phyloP scores from a whole-genome alignment of 2,329 filamentous ascomycete genomes.

The Eurotiales sp. region DNA sequence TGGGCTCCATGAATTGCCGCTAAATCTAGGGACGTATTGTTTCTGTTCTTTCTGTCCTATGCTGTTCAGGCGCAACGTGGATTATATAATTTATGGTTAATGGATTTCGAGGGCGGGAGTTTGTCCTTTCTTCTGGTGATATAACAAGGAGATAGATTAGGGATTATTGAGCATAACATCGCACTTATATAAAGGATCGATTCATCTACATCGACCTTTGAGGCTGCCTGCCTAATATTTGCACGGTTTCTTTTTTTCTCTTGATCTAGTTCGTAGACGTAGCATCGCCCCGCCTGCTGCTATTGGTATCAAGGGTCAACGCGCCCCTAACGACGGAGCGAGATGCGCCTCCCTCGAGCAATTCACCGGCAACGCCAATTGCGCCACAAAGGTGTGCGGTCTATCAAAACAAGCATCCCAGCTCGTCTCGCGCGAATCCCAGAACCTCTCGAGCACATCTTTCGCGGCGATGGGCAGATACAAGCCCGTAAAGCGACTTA shows the following conservation, averaged over 20 bases:
- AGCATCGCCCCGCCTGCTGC: no score
- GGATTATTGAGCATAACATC: neutral
- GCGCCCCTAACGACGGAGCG: no score
- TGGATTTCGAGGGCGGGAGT: neutral
- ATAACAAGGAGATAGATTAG: neutral
- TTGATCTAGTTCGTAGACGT: no score
- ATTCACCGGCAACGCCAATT: no score
- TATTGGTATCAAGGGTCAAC: no score
- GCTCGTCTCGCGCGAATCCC: slow-evolving; percentile 26
- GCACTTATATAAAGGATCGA: neutral
- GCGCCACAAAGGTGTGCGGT: slow-evolving; percentile 31
- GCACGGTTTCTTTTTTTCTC: no score
- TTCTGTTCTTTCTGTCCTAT: slow-evolving; percentile 17
- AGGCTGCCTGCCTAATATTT: no score
- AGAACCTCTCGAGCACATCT: slow-evolving; percentile 31
- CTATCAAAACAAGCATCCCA: slow-evolving; percentile 42
- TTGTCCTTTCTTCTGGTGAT: slow-evolving; percentile 1
- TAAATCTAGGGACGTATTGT: slow-evolving; percentile 16
- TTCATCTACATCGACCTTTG: no score
- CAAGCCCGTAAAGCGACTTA: slow-evolving; percentile 27
- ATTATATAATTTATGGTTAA: neutral
- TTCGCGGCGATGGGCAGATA: slow-evolving; percentile 29
- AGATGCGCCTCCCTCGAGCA: no score
- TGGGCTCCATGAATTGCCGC: slow-evolving; percentile 32
- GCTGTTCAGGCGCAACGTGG: neutral